Evolutionary conservation across 2,329 filamentous ascomycete species (phyloP), one percentile per base, ranked within the genome.

Genomic region (Pyrenochaeta sp.): DNA sequence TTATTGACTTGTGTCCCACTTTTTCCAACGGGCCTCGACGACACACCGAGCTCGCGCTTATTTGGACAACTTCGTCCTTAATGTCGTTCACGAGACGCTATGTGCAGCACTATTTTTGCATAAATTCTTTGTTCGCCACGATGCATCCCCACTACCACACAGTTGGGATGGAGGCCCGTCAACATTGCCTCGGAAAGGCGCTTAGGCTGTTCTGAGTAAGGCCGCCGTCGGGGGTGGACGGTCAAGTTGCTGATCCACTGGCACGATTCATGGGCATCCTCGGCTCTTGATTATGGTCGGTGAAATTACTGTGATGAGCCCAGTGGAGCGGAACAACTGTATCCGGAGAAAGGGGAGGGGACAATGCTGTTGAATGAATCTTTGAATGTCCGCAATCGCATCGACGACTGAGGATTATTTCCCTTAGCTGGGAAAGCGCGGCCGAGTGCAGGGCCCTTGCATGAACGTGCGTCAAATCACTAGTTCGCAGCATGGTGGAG

Each of bases 111-210:
- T 54, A 50, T 22, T 22, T 19, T 47, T 27, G 40, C 42, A 52
- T 52, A 59, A 62, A 61, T 60, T 39, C 56, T 56, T 56, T 59
- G 53, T 27, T 37, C 36, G 39, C 25, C 15, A 24, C 50, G 30
- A 48, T 47, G 52, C 22, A 30, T 50, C 36, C 54, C 61, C 62
- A 62, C 56, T 71, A 69, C 68, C 68, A 69, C 51, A 57, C 48
- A 58, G 57, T 52, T 56, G 66, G 68, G 59, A 65, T 58, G 54
- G 50, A 67, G 68, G 63, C 61, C 61, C 64, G 64, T 67, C 53
- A 52, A 65, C 58, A 42, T 62, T 66, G 60, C 50, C 60, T 53
- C 54, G 61, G 54, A 61, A 58, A 47, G 42, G 50, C 30, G 22
- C 56, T 56, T 59, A 56, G 50, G 47, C 62, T 48, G 46, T 54